Evolutionary conservation across 257 asterid genomes (phyloP).

Genomic region (Salvia miltiorrhiza): DNA sequence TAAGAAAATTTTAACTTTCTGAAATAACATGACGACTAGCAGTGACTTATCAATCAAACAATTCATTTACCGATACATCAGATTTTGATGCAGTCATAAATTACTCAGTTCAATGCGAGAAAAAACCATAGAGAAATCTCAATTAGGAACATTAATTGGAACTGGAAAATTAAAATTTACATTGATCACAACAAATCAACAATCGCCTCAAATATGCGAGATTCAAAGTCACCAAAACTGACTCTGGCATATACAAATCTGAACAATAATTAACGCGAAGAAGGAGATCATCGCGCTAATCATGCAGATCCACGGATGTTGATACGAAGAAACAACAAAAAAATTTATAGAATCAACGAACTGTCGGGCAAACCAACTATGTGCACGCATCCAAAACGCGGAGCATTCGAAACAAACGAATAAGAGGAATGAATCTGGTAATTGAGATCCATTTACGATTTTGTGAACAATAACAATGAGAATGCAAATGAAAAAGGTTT

Average conservation of each 20-base stretch:
- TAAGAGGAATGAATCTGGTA: not conserved
- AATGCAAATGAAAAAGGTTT: not conserved
- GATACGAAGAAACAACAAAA: not conserved
- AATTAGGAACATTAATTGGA: not conserved
- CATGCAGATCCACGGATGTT: constrained; percentile 23
- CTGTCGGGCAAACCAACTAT: not conserved
- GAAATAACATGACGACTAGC: not conserved
- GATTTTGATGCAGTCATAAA: not conserved
- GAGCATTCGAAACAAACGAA: constrained; percentile 3
- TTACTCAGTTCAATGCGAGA: not conserved
- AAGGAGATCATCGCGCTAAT: constrained; percentile 2
- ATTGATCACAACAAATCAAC: not conserved
- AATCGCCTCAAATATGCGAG: constrained; percentile 6
- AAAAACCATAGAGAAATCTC: not conserved
- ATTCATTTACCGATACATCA: not conserved
- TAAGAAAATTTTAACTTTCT: not conserved
- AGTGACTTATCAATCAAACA: not conserved
- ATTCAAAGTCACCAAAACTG: not conserved
- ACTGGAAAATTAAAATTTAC: not conserved
- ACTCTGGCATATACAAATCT: not conserved
- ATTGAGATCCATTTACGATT: constrained; percentile 20
- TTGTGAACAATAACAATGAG: not conserved
- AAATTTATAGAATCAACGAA: not conserved
- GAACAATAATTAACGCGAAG: not conserved
- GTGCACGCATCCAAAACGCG: not conserved